These are phyloP conservation scores for Sordariomycetes sp. DNA, from an alignment of 2,329 filamentous ascomycete genomes.

Conservation along the genomic window DNA sequence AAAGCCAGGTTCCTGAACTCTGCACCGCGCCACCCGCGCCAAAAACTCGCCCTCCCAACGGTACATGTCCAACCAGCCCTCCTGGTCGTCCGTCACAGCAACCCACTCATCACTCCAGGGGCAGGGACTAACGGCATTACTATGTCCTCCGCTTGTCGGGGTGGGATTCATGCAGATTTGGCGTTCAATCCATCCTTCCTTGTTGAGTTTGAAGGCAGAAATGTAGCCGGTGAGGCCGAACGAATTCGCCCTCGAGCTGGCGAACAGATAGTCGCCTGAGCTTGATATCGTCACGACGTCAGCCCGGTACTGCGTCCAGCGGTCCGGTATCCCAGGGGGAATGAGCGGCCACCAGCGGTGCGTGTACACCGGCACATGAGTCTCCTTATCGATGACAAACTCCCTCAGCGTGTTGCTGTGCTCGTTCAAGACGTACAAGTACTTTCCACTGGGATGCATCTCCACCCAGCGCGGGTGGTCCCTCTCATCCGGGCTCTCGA, in stretches of 20 bases:
- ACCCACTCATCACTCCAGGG: conserved; percentile 83
- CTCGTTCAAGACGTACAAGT: conserved; percentile 83
- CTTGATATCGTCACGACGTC: conserved; percentile 71
- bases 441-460: conserved; percentile 67
- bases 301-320: conserved; percentile 63
- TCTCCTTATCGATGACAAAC: conserved; percentile 67
- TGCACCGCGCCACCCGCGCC: conserved; percentile 64
- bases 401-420: conserved; percentile 77
- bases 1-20: conserved; percentile 80
- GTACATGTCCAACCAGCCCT: conserved; percentile 82
- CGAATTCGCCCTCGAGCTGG: conserved; percentile 71
- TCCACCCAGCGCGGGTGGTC: conserved; percentile 88
- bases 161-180: conserved; percentile 79
- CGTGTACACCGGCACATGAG: conserved; percentile 70
- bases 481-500: conserved; percentile 58
- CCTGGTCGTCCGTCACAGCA: conserved; percentile 82
- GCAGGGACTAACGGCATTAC: conserved; percentile 77
- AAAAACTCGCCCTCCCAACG: conserved; percentile 77
- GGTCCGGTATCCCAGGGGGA: conserved; percentile 55
- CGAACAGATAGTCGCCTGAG: conserved; percentile 70
- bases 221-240: conserved; percentile 74
- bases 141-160: conserved; percentile 79
- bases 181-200: conserved; percentile 61
- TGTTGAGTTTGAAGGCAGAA: conserved; percentile 64
- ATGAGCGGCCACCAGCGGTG: conserved; percentile 69